Conservation (phyloP, 1,284 basidiomycete genomes). For the Neonothopanus nambi region DNA sequence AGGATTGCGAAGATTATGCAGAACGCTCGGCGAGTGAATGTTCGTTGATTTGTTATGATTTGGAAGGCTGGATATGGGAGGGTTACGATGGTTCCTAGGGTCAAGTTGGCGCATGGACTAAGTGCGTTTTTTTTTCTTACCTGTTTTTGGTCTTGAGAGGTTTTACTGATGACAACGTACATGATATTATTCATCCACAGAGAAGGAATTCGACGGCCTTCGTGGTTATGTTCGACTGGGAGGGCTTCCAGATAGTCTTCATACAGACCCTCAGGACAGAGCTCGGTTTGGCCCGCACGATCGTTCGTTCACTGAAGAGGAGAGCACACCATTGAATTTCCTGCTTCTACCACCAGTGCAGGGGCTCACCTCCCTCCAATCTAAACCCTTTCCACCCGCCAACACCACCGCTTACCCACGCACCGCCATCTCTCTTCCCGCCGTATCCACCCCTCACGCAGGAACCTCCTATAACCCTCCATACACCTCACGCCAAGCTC, state of each 20-base stretch:
- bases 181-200: conserved; percentile 91
- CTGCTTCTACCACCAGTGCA: conserved; percentile 80
- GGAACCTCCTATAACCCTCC: conserved; percentile 98
- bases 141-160: neutral
- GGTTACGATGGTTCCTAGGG: conserved; percentile 94
- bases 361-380: conserved; percentile 9
- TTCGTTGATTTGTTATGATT: conserved; percentile 93
- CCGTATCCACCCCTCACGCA: conserved; percentile 62
- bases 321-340: conserved; percentile 76
- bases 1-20: conserved; percentile 82
- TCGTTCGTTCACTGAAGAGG: conserved; percentile 85
- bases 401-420: conserved; percentile 43
- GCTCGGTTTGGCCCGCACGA: conserved; percentile 65
- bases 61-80: conserved; percentile 91
- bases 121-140: conserved; percentile 42
- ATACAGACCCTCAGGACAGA: conserved; percentile 91
- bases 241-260: conserved; percentile 89
- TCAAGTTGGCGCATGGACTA: conserved; percentile 93
- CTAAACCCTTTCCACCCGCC: conserved; percentile 42
- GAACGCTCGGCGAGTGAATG: conserved; percentile 95
- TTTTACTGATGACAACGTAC: conserved; percentile 68
- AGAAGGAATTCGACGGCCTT: conserved; percentile 84
- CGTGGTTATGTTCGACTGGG: conserved; percentile 88
- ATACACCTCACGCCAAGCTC: conserved; percentile 71
- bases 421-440: conserved; percentile 58